A percentile compares a stretch with the other conserved stretches of the same genome.
These are phyloP conservation scores for Curvularia sp. DNA, from an alignment of 2,329 filamentous ascomycete species.

Conservation along the genomic window DNA sequence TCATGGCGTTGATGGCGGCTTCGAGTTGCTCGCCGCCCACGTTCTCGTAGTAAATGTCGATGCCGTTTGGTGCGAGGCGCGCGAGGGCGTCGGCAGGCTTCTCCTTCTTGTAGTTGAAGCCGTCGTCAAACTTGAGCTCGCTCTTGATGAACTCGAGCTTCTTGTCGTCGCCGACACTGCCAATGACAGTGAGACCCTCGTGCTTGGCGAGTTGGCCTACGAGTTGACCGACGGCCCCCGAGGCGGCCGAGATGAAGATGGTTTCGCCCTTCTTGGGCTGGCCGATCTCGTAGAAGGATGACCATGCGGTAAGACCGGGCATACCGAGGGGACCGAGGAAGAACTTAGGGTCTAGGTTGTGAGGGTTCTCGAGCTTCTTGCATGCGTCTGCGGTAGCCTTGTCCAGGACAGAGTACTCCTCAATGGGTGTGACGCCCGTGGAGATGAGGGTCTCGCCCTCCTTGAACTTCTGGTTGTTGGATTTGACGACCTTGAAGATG, in stretches of 20 bases:
- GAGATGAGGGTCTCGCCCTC: constrained; percentile 71
- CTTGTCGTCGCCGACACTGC: constrained; percentile 78
- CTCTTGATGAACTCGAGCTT: constrained; percentile 78
- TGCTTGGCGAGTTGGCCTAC: constrained; percentile 86
- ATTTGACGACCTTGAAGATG: constrained; percentile 75
- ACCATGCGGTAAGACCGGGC: constrained; percentile 79
- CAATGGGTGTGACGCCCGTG: constrained; percentile 60
- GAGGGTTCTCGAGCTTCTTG: constrained; percentile 71
- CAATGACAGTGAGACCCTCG: constrained; percentile 79
- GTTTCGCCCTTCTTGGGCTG: constrained; percentile 79
- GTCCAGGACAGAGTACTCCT: constrained; percentile 71
- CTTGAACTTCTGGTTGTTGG: constrained; percentile 67
- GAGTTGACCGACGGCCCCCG: constrained; percentile 81
- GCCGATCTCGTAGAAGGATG: constrained; percentile 76
- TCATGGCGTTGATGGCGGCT: constrained; percentile 70
- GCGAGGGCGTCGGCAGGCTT: constrained; percentile 70
- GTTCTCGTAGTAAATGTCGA: constrained; percentile 87
- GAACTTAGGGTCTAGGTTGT: constrained; percentile 68
- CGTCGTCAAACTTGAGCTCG: constrained; percentile 73
- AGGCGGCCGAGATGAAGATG: constrained; percentile 81
- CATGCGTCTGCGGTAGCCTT: constrained; percentile 56
- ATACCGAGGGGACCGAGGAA: constrained; percentile 82
- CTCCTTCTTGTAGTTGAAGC: constrained; percentile 91
- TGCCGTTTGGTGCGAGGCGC: constrained; percentile 75
- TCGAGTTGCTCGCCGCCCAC: constrained; percentile 78